These are phyloP conservation scores for Rhodotorula diobovata DNA, from an alignment of 768 basidiomycete species.

Conservation along the genomic window DNA sequence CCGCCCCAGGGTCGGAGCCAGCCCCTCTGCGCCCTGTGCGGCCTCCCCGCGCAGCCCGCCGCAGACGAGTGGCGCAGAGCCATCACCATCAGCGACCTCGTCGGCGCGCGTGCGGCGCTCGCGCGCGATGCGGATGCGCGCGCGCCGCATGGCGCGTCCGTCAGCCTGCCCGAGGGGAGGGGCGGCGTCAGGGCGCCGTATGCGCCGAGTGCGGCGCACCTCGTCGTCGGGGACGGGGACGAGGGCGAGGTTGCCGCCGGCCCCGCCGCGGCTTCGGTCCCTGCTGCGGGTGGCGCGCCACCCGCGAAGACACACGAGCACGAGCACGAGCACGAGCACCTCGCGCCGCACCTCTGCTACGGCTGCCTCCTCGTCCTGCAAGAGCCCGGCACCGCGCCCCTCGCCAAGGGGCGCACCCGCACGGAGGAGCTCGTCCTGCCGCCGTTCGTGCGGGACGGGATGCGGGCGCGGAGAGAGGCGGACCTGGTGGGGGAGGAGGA, in stretches of 20 bases:
- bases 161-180: neutral
- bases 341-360: conserved; percentile 31
- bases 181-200: neutral
- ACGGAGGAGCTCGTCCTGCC: conserved; percentile 5
- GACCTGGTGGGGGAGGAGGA: neutral
- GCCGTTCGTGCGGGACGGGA: conserved; percentile 8
- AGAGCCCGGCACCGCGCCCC: neutral
- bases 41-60: conserved; percentile 23
- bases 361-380: conserved; percentile 29
- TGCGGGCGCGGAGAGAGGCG: neutral
- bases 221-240: neutral
- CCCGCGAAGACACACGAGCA: neutral
- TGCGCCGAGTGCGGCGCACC: neutral
- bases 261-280: neutral
- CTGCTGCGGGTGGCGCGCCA: neutral
- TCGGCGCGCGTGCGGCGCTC: neutral
- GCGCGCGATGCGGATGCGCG: neutral
- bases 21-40: conserved; percentile 22
- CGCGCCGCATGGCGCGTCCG: neutral
- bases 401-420: neutral
- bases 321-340: neutral
- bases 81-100: conserved; percentile 28
- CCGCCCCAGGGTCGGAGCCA: too few species aligned
- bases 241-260: neutral
- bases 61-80: conserved; percentile 26